Percentiles rank a stretch among this genome's conserved stretches.
Conservation (phyloP, 2,329 filamentous ascomycete species). For the Fusarium domesticum region DNA sequence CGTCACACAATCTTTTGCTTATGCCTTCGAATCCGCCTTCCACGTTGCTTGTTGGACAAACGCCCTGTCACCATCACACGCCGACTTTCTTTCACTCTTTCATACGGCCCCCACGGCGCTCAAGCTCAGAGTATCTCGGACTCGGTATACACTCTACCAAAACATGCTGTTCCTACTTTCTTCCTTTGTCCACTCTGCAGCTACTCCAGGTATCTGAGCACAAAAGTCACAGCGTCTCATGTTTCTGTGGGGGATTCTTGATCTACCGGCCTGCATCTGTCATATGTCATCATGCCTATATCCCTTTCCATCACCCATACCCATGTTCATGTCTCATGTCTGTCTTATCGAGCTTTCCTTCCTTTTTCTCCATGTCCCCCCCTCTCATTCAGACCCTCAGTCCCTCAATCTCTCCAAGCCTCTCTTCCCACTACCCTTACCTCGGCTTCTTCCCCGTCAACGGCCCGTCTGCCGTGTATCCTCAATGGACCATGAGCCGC, state of each 20-base stretch:
- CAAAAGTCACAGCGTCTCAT: constrained; percentile 2
- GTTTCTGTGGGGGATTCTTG: constrained; percentile 17
- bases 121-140: neutral
- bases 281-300: constrained; percentile 17
- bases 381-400: constrained; percentile 2
- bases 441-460: constrained; percentile 18
- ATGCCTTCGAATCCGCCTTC: constrained; percentile 15
- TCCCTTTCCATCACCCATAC: constrained; percentile 11
- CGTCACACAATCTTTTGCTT: constrained; percentile 17
- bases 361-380: constrained; percentile 17
- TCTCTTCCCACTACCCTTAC: constrained; percentile 21
- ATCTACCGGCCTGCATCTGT: constrained; percentile 15
- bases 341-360: constrained; percentile 31
- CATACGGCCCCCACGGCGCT: constrained; percentile 12
- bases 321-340: constrained; percentile 11
- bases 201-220: constrained; percentile 7
- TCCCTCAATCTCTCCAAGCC: constrained; percentile 9
- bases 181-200: constrained; percentile 9
- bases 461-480: constrained; percentile 29
- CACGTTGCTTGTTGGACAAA: constrained; percentile 20
- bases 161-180: constrained; percentile 11
- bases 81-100: constrained; percentile 18
- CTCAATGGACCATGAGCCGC: constrained; percentile 21
- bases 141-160: constrained; percentile 11
- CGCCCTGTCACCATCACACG: constrained; percentile 21